A percentile compares a stretch with the other conserved stretches of the same genome.
phyloP scores from a whole-genome alignment of 306 rosid species.

The Castanea mollissima region DNA sequence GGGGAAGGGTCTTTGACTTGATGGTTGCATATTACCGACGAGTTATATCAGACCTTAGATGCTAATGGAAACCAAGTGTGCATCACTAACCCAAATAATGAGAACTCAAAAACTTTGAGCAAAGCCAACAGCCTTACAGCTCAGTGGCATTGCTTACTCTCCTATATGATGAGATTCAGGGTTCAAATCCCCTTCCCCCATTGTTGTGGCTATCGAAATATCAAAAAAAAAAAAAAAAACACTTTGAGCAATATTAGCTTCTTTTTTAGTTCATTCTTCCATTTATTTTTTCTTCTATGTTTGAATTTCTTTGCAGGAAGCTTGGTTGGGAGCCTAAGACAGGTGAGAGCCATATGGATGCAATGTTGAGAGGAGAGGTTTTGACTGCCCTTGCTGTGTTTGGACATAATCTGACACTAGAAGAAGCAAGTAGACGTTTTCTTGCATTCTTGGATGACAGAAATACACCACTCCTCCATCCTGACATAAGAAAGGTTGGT shows the following conservation, averaged over 20 bases:
- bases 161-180: too few relatives aligned
- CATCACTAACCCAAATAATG: neutral
- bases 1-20: neutral
- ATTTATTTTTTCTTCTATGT: neutral
- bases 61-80: neutral
- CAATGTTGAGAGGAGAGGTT: slow-evolving; percentile 93
- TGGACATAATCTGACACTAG: slow-evolving; percentile 69
- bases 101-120: neutral
- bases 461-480: slow-evolving; percentile 81
- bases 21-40: neutral
- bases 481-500: slow-evolving; percentile 83
- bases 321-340: slow-evolving; percentile 94
- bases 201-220: too few relatives aligned
- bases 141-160: too few relatives aligned
- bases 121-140: neutral
- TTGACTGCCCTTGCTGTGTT: slow-evolving; percentile 70
- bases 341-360: slow-evolving; percentile 60
- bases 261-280: neutral
- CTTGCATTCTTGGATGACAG: slow-evolving; percentile 72
- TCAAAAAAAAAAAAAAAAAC: too few relatives aligned
- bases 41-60: neutral
- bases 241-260: too few relatives aligned
- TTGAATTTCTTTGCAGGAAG: slow-evolving; percentile 51
- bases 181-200: too few relatives aligned
- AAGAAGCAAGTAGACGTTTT: slow-evolving; percentile 77